Percentiles rank a stretch among this genome's conserved stretches.
Conservation (phyloP, 2,329 filamentous ascomycete genomes). For the Fusarium praegraminearum region DNA sequence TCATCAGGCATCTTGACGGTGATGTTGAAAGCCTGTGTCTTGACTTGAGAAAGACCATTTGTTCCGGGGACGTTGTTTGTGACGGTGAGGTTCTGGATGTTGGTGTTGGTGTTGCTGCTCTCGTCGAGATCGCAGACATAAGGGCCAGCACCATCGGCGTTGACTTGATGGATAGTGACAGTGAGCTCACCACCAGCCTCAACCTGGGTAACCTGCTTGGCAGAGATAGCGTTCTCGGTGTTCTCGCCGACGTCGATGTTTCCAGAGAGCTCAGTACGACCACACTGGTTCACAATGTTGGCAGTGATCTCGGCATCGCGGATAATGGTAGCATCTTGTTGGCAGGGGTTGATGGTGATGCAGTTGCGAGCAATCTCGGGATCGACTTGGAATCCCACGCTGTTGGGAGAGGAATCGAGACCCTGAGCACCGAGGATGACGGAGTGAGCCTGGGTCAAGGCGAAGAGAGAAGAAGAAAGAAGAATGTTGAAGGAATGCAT, state of each 20-base stretch:
- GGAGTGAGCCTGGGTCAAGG: constrained; percentile 53
- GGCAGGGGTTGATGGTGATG: constrained; percentile 73
- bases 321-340: constrained; percentile 74
- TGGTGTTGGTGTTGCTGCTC: constrained; percentile 55
- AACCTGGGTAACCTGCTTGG: constrained; percentile 62
- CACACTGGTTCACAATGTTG: constrained; percentile 70
- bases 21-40: constrained; percentile 68
- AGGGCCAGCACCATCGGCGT: constrained; percentile 72
- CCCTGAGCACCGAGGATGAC: constrained; percentile 63
- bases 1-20: constrained; percentile 64
- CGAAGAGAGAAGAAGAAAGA: constrained; percentile 34
- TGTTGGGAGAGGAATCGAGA: constrained; percentile 58
- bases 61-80: constrained; percentile 69
- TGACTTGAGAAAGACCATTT: constrained; percentile 69
- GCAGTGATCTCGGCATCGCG: constrained; percentile 65
- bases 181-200: constrained; percentile 58
- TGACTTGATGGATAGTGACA: constrained; percentile 76
- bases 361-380: constrained; percentile 70
- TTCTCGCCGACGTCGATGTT: constrained; percentile 71
- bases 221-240: constrained; percentile 64
- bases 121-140: constrained; percentile 66
- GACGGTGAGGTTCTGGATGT: constrained; percentile 58
- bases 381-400: constrained; percentile 66
- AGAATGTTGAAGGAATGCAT: constrained; percentile 38
- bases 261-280: constrained; percentile 69